Percentiles rank a stretch among this genome's conserved stretches.
phyloP scores from a whole-genome alignment of 345 rosid species.

The Linum lewisii region DNA sequence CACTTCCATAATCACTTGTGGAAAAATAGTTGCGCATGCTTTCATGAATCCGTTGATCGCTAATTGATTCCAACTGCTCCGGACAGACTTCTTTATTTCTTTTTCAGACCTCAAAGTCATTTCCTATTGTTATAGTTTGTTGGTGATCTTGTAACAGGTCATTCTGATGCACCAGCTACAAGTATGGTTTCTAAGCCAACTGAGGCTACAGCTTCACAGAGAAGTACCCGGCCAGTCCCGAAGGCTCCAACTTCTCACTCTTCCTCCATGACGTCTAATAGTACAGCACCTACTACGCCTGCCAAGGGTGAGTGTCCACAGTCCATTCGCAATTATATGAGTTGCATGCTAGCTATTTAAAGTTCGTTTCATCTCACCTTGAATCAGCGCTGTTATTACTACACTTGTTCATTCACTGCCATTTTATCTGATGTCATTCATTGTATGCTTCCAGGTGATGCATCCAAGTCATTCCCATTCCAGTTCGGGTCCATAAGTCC shows the following conservation, averaged over 20 bases:
- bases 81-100: background rate
- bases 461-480: constrained; percentile 54
- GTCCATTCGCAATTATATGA: background rate
- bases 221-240: constrained; percentile 45
- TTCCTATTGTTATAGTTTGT: background rate
- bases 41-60: background rate
- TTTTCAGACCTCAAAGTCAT: background rate
- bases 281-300: constrained; percentile 26
- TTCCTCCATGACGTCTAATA: constrained; percentile 43
- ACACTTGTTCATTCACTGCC: background rate
- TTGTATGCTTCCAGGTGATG: constrained; percentile 31
- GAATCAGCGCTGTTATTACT: background rate
- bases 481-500: constrained; percentile 90
- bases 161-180: constrained; percentile 34
- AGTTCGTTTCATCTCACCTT: background rate
- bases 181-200: constrained; percentile 28
- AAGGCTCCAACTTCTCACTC: constrained; percentile 82
- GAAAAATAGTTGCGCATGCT: background rate
- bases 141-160: constrained; percentile 20
- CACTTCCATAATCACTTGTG: background rate
- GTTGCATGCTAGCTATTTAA: background rate
- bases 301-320: constrained; percentile 38
- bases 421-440: constrained; percentile 15
- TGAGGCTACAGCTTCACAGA: constrained; percentile 33
- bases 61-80: too few species aligned